phyloP scores from a whole-genome alignment of 768 basidiomycete species.

The Tricholoma flavovirens region DNA sequence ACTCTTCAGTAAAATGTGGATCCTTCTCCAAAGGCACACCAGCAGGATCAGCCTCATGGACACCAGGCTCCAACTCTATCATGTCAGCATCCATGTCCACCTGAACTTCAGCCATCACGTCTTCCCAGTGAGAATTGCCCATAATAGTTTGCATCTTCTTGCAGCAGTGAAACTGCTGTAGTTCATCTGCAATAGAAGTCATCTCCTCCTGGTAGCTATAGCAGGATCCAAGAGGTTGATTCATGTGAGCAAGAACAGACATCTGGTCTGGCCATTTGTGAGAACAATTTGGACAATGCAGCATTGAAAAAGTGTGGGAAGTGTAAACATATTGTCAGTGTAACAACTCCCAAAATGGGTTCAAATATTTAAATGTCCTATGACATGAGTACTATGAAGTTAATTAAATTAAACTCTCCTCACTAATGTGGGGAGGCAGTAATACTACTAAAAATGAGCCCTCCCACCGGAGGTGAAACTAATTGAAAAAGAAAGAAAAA shows the following conservation, averaged over 20 bases:
- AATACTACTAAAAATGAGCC: no score
- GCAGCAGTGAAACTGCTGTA: not conserved
- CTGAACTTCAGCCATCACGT: not conserved
- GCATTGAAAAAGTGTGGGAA: not conserved
- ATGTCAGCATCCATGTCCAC: not conserved
- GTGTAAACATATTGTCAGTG: no score
- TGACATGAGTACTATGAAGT: no score
- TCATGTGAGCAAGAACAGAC: not conserved
- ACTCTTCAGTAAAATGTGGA: not conserved
- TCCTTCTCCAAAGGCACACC: not conserved
- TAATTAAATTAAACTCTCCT: no score
- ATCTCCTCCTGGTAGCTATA: not conserved
- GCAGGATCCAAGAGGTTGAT: constrained; percentile 3
- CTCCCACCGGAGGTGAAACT: no score
- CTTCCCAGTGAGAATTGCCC: no score
- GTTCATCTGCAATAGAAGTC: not conserved
- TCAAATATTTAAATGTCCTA: no score
- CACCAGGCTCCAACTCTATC: not conserved
- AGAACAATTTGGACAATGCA: not conserved
- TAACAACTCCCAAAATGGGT: no score
- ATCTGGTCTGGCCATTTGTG: not conserved
- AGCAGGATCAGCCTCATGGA: not conserved
- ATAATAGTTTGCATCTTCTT: not conserved
- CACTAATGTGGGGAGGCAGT: no score
- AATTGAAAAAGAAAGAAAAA: no score